Conservation (phyloP, 768 basidiomycete genomes). For the Boletus vermiculosoides region DNA sequence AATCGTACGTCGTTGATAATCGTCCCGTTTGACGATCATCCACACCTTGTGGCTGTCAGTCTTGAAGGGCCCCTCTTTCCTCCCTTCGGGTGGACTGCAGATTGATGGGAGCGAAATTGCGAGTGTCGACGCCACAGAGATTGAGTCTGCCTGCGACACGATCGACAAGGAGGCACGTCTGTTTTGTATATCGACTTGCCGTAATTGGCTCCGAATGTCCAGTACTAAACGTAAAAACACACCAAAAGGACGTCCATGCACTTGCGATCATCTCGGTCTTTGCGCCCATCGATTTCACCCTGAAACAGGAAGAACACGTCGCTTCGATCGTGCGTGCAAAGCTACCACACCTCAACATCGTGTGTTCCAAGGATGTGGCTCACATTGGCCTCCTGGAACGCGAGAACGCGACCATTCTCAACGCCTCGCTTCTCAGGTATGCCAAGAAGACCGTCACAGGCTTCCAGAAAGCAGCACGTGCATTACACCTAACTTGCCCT, state of each 20-base stretch:
- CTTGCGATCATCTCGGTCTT: constrained; percentile 50
- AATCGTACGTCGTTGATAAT: constrained; percentile 23
- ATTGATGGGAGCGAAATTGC: constrained; percentile 49
- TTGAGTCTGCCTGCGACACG: constrained; percentile 41
- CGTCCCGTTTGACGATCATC: not conserved
- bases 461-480: constrained; percentile 50
- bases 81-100: constrained; percentile 42
- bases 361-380: constrained; percentile 56
- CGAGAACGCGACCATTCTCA: constrained; percentile 68
- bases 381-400: constrained; percentile 60
- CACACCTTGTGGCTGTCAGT: constrained; percentile 12
- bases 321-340: constrained; percentile 41
- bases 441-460: constrained; percentile 54
- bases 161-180: constrained; percentile 35
- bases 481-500: constrained; percentile 47
- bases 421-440: constrained; percentile 60
- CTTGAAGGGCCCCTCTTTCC: constrained; percentile 30
- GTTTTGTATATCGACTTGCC: not conserved
- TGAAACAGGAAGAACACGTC: constrained; percentile 48
- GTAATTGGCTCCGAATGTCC: not conserved
- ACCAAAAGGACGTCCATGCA: constrained; percentile 23
- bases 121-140: constrained; percentile 42
- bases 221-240: constrained; percentile 5
- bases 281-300: constrained; percentile 44
- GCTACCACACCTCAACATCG: constrained; percentile 44